Conservation (phyloP, 78 protist genomes). For the Dictyostelium intermedium region DNA sequence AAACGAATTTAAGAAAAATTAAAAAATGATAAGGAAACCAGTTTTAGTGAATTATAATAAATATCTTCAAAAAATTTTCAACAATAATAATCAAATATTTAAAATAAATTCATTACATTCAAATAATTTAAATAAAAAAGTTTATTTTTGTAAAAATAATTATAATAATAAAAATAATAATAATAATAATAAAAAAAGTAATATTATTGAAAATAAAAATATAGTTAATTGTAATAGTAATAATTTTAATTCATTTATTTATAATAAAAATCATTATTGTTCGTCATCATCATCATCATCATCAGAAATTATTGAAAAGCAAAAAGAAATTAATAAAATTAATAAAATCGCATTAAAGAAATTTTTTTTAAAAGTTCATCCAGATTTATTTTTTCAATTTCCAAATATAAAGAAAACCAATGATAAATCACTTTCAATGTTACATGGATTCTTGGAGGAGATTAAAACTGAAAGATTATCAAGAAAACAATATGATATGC, state of each 20-base stretch:
- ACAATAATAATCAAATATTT: background rate
- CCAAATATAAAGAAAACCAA: conserved; percentile 31
- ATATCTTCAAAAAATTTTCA: background rate
- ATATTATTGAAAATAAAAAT: background rate
- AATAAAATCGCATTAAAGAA: conserved; percentile 15
- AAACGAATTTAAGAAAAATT: background rate
- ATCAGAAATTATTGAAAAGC: conserved; percentile 2
- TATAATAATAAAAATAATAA: background rate
- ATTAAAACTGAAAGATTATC: conserved; percentile 18
- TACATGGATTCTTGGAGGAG: conserved; percentile 32
- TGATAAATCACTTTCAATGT: conserved; percentile 20
- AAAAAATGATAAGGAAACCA: background rate
- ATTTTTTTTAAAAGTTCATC: conserved; percentile 49
- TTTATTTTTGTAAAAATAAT: background rate
- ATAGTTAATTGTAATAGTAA: background rate
- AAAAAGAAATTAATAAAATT: background rate
- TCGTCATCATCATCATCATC: background rate
- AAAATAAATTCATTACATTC: background rate
- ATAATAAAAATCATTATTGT: background rate
- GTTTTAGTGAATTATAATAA: background rate
- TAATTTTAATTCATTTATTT: background rate
- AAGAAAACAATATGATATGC: background rate
- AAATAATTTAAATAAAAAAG: background rate
- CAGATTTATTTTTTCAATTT: conserved; percentile 36
- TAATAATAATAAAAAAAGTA: background rate